Evolutionary conservation across 176 grass and related monocot genomes (phyloP).

Genomic region (Triticum monococcum): DNA sequence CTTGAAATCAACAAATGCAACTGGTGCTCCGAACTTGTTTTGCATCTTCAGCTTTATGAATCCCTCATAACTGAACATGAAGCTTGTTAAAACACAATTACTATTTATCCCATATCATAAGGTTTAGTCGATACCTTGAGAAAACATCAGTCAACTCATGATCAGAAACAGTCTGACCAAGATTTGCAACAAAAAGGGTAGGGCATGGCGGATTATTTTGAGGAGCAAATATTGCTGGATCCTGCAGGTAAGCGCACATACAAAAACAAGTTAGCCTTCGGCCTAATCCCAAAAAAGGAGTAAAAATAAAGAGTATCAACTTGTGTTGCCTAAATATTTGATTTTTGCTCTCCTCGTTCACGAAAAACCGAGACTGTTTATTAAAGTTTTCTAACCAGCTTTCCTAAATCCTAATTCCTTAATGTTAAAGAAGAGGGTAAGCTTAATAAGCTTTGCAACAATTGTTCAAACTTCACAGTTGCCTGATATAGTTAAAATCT

Average conservation of each 20-base stretch:
- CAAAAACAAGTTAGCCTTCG: neutral
- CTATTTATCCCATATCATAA: neutral
- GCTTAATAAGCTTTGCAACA: conserved; percentile 3
- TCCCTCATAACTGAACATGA: conserved; percentile 58
- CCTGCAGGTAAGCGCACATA: conserved; percentile 35
- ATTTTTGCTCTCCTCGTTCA: neutral
- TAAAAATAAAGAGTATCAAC: neutral
- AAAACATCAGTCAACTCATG: conserved; percentile 81
- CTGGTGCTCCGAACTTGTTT: conserved; percentile 74
- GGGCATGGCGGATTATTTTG: conserved; percentile 82
- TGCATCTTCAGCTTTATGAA: conserved; percentile 94
- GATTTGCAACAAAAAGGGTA: conserved; percentile 92
- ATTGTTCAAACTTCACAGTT: neutral
- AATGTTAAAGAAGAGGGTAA: neutral
- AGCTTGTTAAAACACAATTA: neutral
- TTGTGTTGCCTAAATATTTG: neutral
- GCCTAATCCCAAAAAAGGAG: neutral
- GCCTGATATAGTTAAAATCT: neutral
- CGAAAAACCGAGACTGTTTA: neutral
- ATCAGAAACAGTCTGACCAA: conserved; percentile 70
- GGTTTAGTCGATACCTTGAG: conserved; percentile 53
- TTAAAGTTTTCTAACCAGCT: neutral
- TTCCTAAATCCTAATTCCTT: neutral
- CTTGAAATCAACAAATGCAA: conserved; percentile 97
- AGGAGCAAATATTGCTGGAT: conserved; percentile 49